A percentile compares a stretch with the other conserved stretches of the same genome.
These are phyloP conservation scores for Sarocladium oryzae DNA, from an alignment of 2,329 filamentous ascomycete species.

Conservation along the genomic window DNA sequence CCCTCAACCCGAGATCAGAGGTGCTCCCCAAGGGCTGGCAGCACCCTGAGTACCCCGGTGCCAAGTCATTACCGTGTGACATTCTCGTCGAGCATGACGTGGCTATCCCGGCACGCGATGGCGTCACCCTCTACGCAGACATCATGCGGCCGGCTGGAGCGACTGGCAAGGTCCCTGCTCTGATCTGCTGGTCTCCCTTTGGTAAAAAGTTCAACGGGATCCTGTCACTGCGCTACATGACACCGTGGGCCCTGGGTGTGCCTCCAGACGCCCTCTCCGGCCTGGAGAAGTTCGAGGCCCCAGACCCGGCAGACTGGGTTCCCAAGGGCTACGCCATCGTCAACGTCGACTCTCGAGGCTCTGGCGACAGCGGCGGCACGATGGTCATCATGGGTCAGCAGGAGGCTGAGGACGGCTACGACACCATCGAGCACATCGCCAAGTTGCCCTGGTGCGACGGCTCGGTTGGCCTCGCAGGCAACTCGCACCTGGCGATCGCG, in stretches of 20 bases:
- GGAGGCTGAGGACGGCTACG: constrained; percentile 21
- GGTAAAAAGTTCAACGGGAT: constrained; percentile 39
- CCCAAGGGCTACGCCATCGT: constrained; percentile 27
- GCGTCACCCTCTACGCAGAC: constrained; percentile 34
- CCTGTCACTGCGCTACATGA: constrained; percentile 25
- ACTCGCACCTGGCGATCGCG: constrained; percentile 18
- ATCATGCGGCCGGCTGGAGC: constrained; percentile 34
- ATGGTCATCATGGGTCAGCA: constrained; percentile 11
- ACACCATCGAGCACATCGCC: constrained; percentile 21
- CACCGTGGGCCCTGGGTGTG: constrained; percentile 17
- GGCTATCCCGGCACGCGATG: constrained; percentile 35
- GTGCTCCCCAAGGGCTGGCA: neutral
- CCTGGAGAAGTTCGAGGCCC: constrained; percentile 20
- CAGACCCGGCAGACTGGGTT: constrained; percentile 22
- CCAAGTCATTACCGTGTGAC: constrained; percentile 16
- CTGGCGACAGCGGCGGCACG: constrained; percentile 16
- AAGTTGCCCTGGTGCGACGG: constrained; percentile 23
- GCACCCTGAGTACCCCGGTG: neutral
- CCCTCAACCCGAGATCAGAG: neutral
- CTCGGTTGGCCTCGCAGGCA: constrained; percentile 22
- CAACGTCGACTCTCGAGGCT: constrained; percentile 26
- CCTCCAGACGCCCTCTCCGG: constrained; percentile 16
- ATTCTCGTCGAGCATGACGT: constrained; percentile 40
- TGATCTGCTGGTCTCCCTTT: constrained; percentile 39
- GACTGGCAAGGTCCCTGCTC: constrained; percentile 32